Evolutionary conservation across 1,284 basidiomycete species (phyloP), one percentile per base, ranked within the genome.

Genomic region (Puccinia horiana): DNA sequence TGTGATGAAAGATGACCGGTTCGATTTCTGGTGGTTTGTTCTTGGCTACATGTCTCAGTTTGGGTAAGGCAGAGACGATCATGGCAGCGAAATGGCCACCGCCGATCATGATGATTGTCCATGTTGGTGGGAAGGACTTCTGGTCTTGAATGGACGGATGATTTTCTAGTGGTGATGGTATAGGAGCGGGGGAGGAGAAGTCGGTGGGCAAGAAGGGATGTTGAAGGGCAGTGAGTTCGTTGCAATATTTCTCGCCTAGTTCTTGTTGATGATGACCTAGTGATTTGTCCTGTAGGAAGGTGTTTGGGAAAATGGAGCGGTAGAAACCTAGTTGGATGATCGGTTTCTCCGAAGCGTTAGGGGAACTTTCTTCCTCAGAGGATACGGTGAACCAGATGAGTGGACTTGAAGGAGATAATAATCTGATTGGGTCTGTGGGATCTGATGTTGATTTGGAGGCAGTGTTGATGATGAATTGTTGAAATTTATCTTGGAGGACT

Each of bases 1-100:
- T 99, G 86, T 97, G 94, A 83, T 90, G 90, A 61, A 99, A 85
- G 2, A 99, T 91, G 85, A 96, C 92, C 1, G 92, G 91, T 69
- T 89, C 89, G 87, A 91, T 92, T 83, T 91, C 70, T 32, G 79
- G 79, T 16, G 79, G 32, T 52, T 81, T 81, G 37, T 69, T 47
- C 29, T 81, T 81, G 20, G 54, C 56, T 1, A 74, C 20, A 52
- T 74, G 69, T 70, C 52, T 26, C 14, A 73, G 35, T 42, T 81
- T 70, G 12, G 79, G 79, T 3, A 42, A 23, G 2, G 44, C 16
- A 32, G 52, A 70, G 26, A 81, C 70, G 32, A 81, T 49, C 79
- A 81, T 81, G 16, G 67, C 79, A 0, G 79, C 79, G 47, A 81
- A 81, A 44, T 81, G 79, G 3, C 79, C 79, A 16, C 79, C 79